These are phyloP conservation scores for Scheffersomyces lignosus DNA, from an alignment of 805 yeast genomes.

Conservation along the genomic window DNA sequence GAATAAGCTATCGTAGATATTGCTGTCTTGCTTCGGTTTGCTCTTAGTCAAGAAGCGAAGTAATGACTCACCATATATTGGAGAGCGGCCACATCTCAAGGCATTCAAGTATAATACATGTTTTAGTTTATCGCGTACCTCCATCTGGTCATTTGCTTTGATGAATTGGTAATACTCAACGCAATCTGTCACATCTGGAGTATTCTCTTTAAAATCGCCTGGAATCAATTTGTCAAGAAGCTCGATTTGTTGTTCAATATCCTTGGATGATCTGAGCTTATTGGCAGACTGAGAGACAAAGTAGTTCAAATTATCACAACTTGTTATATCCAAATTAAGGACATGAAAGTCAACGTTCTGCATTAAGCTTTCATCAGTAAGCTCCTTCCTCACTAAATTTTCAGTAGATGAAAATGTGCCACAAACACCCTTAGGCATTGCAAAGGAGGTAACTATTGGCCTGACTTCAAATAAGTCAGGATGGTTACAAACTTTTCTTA, in stretches of 20 bases:
- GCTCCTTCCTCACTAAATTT: conserved; percentile 16
- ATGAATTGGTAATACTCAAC: conserved; percentile 60
- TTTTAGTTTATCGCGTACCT: conserved; percentile 50
- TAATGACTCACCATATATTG: conserved; percentile 66
- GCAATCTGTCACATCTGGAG: conserved; percentile 33
- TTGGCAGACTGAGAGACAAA: conserved; percentile 46
- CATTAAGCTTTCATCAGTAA: conserved; percentile 10
- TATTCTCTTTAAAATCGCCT: conserved; percentile 21
- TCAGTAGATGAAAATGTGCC: conserved; percentile 43
- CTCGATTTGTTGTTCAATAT: conserved; percentile 45
- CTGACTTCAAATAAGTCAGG: conserved; percentile 96
- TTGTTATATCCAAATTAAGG: conserved; percentile 60
- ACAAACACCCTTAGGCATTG: conserved; percentile 64
- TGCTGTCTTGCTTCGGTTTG: conserved; percentile 9
- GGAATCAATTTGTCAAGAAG: conserved; percentile 40
- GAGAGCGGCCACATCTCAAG: conserved; percentile 63
- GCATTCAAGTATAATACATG: conserved; percentile 64
- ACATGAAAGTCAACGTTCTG: conserved; percentile 48
- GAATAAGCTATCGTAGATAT: conserved; percentile 19
- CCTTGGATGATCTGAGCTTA: conserved; percentile 47
- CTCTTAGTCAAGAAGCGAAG: conserved; percentile 41
- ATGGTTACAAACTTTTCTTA: conserved; percentile 95
- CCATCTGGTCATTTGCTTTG: conserved; percentile 52
- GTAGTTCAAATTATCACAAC: conserved; percentile 44
- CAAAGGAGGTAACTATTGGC: conserved; percentile 89